phyloP scores from a whole-genome alignment of 2,329 filamentous ascomycete genomes.

The Lachnellula arida region DNA sequence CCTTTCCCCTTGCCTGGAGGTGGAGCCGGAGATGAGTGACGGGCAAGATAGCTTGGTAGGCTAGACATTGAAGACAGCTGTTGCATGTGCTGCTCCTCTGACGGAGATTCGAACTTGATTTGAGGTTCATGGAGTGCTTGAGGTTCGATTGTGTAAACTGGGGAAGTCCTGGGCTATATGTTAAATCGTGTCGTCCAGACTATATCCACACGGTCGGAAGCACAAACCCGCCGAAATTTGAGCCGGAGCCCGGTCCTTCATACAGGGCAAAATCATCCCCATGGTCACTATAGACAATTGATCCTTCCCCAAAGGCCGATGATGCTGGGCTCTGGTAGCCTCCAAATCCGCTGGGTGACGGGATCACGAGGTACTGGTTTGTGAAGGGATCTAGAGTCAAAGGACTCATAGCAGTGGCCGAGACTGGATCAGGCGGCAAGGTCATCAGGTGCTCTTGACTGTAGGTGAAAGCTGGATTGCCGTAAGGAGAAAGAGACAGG shows the following conservation, averaged over 20 bases:
- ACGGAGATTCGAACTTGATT: conserved; percentile 25
- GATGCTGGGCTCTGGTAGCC: conserved; percentile 56
- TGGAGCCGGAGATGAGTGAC: conserved; percentile 21
- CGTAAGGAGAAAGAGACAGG: conserved; percentile 48
- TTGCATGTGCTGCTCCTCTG: conserved; percentile 18
- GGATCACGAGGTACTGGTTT: conserved; percentile 57
- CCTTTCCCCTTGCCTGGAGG: conserved; percentile 29
- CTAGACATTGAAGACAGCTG: conserved; percentile 18
- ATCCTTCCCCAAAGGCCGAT: conserved; percentile 58
- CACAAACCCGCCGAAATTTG: conserved; percentile 35
- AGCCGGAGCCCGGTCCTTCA: conserved; percentile 30
- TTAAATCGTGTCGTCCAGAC: conserved; percentile 32
- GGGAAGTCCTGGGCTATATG: conserved; percentile 31
- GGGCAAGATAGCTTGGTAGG: conserved; percentile 24
- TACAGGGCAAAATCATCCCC: conserved; percentile 44
- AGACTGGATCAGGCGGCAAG: conserved; percentile 45
- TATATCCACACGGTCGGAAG: conserved; percentile 34
- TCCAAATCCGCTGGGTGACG: conserved; percentile 52
- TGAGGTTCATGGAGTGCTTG: conserved; percentile 14
- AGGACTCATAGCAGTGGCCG: conserved; percentile 47
- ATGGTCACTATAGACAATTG: conserved; percentile 57
- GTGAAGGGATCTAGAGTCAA: conserved; percentile 49
- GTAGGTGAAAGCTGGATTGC: conserved; percentile 57
- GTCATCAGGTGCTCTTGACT: conserved; percentile 58
- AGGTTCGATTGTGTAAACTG: conserved; percentile 26